Evolutionary conservation across 495 filamentous ascomycete genomes (phyloP), one percentile per base, ranked within the genome.

Genomic region (Baudoinia panamericana): DNA sequence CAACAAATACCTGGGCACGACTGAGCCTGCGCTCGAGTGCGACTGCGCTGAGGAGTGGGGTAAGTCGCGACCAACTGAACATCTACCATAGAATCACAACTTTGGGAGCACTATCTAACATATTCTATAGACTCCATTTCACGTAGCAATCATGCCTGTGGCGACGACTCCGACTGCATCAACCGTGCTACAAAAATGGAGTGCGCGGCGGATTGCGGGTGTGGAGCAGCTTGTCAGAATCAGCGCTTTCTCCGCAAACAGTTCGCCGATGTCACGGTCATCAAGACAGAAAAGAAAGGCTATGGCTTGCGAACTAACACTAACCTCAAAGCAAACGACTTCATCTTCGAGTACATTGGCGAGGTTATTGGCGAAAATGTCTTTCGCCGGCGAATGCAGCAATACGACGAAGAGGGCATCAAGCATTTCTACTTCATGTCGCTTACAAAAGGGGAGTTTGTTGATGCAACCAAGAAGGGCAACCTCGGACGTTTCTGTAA

Each of bases 351-450:
- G 63, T 99, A 99, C 59, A 84, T 99, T 48, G 90, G 90, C 49
- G 90, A 99, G 62, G 90, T 99, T 42, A 94, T 99, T 61, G 84
- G 88, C 53, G 92, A 99, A 60, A 60, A 65, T 11, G 78, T 76
- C 27, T 99, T 96, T 55, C 81, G 84, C 35, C 72, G 72, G 43
- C 82, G 90, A 39, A 94, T 85, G 75, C 64, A 80, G 13, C 80
- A 87, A 46, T 99, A 99, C 58, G 83, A 90, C 53, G 75, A 86
- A 40, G 84, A 94, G 55, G 87, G 86, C 23, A 95, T 99, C 67
- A 90, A 85, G 56, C 90, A 99, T 61, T 99, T 99, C 57, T 99
- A 99, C 61, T 99, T 99, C 63, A 99, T 99, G 90, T 96, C 92
- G 26, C 77, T 99, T 41, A 88, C 75, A 56, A 92, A 92, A 61